Base-by-base conservation (phyloP, 306 rosid species). In the Dalbergia cochinchinensis region DNA sequence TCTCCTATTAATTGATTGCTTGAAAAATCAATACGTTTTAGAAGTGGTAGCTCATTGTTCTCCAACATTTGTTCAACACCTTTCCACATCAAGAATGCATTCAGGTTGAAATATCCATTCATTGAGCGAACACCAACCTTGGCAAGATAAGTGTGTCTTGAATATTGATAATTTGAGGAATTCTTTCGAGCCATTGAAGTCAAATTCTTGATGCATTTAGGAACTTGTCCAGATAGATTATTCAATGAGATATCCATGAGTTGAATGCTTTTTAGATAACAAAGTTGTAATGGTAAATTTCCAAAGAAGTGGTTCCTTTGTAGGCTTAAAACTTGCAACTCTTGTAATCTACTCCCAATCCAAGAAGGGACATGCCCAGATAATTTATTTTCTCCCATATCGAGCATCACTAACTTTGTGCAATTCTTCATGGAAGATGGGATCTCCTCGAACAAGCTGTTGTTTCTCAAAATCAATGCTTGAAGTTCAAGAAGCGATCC, bases 21-120 rank as follows among this genome's bases (percentile, higher is more conserved):
- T 26, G 85, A 82, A 31, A 82, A 37, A 39, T 78, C 82, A 47
- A 78, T 69, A 18, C 63, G 3, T 39, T 57, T 69, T 10, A 74
- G 31, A 5, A 18, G 0, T 0, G 39, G 15, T 0, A 0, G 5
- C 2, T 4, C 41, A 0, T 1, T 5, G 6, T 42, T 15, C 13
- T 3, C 0, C 37, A 77, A 71, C 7, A 0, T 1, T 4, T 5
- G 18, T 5, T 71, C 18, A 3, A 5, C 18, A 45, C 79, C 86
- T 72, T 83, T 83, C 83, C 80, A 78, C 31, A 8, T 83, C 26
- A 83, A 5, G 4, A 15, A 5, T 47, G 37, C 37, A 19, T 1
- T 41, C 9, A 69, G 3, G 39, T 35, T n/a, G n/a, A 35, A 6
- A 20, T 35, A 4, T 45, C 50, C n/a, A n/a, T 45, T 3, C 50